Conservation (phyloP, 805 yeast species). For the Dipodascopsis uninucleata region DNA sequence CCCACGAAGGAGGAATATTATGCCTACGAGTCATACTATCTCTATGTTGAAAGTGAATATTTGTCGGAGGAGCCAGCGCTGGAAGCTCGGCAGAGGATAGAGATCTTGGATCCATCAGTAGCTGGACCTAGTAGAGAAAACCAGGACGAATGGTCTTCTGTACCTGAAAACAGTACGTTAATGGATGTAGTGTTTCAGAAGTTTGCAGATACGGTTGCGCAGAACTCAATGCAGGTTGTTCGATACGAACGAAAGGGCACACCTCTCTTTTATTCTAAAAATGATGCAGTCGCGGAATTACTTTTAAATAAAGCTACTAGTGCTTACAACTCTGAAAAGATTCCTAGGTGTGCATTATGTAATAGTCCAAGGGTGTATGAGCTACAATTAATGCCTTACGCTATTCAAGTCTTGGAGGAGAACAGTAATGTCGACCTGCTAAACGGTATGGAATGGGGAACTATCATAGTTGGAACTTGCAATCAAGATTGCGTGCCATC, state of each 20-base stretch:
- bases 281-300: conserved; percentile 51
- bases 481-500: conserved; percentile 57
- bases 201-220: conserved; percentile 69
- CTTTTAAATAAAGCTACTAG: conserved; percentile 29
- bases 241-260: conserved; percentile 77
- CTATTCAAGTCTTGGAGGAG: conserved; percentile 76
- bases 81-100: conserved; percentile 9
- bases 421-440: conserved; percentile 43
- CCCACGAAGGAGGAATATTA: conserved; percentile 8
- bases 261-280: conserved; percentile 70
- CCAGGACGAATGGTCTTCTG: conserved; percentile 25
- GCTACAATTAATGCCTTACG: conserved; percentile 90
- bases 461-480: conserved; percentile 79
- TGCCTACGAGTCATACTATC: conserved; percentile 23
- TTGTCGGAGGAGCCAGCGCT: conserved; percentile 9
- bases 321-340: conserved; percentile 30
- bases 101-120: conserved; percentile 24
- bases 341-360: conserved; percentile 68
- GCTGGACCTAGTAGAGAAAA: conserved; percentile 27
- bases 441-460: conserved; percentile 97
- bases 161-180: conserved; percentile 25
- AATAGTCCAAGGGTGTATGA: conserved; percentile 56
- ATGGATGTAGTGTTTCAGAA: conserved; percentile 77
- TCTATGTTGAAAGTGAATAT: conserved; percentile 29
- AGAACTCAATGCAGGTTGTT: conserved; percentile 81